Percentiles rank a stretch among this genome's conserved stretches.
phyloP scores from a whole-genome alignment of 306 rosid species.

The Myrica gale region DNA sequence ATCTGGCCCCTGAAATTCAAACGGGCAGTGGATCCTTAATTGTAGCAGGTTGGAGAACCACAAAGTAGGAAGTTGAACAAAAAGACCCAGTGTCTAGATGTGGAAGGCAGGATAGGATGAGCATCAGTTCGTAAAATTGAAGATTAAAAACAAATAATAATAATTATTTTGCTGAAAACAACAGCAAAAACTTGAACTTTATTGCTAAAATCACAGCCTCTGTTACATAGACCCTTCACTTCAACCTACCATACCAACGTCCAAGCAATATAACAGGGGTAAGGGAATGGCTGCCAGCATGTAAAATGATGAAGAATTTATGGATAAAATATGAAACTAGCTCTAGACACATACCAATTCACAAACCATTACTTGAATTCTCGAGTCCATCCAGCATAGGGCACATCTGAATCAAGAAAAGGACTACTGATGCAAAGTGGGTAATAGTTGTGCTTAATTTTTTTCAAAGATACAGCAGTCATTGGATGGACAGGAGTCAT shows the following conservation, averaged over 20 bases:
- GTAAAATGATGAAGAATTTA: not conserved
- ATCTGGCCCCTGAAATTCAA: not conserved
- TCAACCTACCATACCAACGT: slow-evolving; percentile 1
- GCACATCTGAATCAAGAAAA: not conserved
- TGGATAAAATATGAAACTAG: not conserved
- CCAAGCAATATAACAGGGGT: not conserved
- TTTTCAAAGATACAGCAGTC: not conserved
- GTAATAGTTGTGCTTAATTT: not conserved
- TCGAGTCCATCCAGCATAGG: not conserved
- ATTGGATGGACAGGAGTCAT: not conserved
- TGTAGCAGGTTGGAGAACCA: slow-evolving; percentile 3
- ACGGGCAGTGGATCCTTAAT: not conserved
- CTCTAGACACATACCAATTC: not conserved
- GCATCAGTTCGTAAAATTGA: not conserved
- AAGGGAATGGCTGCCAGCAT: not conserved
- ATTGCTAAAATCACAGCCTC: not conserved
- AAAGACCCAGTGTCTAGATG: not conserved
- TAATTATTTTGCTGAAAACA: too few relatives aligned
- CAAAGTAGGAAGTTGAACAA: not conserved
- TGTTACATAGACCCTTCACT: not conserved
- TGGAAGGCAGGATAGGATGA: not conserved
- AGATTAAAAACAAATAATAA: not conserved
- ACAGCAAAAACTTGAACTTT: not conserved
- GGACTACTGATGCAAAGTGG: not conserved
- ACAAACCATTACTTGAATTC: not conserved